Evolutionary conservation across 345 rosid genomes (phyloP).

Genomic region (Brassica incana): DNA sequence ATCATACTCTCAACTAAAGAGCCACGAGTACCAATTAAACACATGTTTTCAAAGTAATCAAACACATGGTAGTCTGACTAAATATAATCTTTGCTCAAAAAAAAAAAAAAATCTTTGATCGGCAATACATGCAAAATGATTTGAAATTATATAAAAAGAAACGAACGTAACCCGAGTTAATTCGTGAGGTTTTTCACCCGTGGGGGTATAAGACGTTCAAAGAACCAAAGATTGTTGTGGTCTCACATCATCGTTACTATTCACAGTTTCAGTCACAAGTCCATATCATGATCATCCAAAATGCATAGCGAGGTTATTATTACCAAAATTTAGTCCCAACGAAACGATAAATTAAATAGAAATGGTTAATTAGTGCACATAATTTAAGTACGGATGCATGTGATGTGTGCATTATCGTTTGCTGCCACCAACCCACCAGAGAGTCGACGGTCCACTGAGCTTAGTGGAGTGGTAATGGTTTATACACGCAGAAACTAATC

Average conservation of each 20-base stretch:
- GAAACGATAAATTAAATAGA: neutral
- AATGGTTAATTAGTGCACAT: conserved; percentile 12
- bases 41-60: neutral
- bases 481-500: conserved; percentile 13
- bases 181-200: neutral
- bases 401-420: conserved; percentile 24
- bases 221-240: neutral
- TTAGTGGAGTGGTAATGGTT: conserved; percentile 29
- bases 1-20: neutral
- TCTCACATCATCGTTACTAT: neutral
- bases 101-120: neutral
- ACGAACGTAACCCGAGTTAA: neutral
- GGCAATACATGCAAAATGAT: neutral
- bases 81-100: neutral
- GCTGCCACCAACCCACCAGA: conserved; percentile 31
- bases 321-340: neutral
- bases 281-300: conserved; percentile 1
- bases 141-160: neutral
- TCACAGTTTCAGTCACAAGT: neutral
- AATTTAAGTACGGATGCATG: conserved; percentile 4
- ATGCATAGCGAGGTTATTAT: conserved; percentile 7
- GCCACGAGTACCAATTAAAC: neutral
- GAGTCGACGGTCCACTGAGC: conserved; percentile 32
- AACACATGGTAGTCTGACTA: conserved; percentile 1
- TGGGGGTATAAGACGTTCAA: neutral